Conservation (phyloP, 2,329 filamentous ascomycete species). For the Daldinia eschscholtzii region DNA sequence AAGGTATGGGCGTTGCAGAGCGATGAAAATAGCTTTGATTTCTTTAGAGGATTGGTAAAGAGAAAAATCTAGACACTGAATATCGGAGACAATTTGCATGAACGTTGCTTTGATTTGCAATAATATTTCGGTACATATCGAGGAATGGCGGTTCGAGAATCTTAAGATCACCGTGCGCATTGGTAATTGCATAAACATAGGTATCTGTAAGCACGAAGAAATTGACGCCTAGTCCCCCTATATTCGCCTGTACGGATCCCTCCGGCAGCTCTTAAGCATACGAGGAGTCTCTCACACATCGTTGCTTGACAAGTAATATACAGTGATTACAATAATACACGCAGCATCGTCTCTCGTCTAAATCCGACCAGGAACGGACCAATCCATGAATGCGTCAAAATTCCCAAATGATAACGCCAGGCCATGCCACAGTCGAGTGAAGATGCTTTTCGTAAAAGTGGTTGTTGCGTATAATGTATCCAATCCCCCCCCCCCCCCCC, state of each 20-base stretch:
- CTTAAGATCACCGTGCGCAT: not conserved
- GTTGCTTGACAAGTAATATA: conserved; percentile 34
- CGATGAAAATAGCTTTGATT: conserved; percentile 98
- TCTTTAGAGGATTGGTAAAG: conserved; percentile 88
- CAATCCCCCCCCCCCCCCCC: not conserved
- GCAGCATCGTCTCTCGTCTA: conserved; percentile 29
- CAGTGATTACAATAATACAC: conserved; percentile 48
- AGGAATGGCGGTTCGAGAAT: not conserved
- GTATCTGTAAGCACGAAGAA: not conserved
- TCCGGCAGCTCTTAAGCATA: not conserved
- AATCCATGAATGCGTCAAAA: conserved; percentile 33
- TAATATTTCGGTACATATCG: not conserved
- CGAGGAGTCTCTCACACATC: not conserved
- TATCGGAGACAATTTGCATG: not conserved
- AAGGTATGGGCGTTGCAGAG: conserved; percentile 88
- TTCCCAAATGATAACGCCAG: conserved; percentile 58
- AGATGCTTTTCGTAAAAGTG: conserved; percentile 59
- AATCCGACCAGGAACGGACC: conserved; percentile 20
- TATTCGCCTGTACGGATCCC: not conserved
- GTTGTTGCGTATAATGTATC: conserved; percentile 22
- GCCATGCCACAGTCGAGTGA: conserved; percentile 68
- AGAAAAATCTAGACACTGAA: conserved; percentile 71
- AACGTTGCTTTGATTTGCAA: not conserved
- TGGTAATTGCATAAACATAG: not conserved
- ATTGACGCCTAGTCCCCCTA: not conserved